These are phyloP conservation scores for Sugiyamaella castrensis DNA, from an alignment of 1,139 yeast species.

Conservation along the genomic window DNA sequence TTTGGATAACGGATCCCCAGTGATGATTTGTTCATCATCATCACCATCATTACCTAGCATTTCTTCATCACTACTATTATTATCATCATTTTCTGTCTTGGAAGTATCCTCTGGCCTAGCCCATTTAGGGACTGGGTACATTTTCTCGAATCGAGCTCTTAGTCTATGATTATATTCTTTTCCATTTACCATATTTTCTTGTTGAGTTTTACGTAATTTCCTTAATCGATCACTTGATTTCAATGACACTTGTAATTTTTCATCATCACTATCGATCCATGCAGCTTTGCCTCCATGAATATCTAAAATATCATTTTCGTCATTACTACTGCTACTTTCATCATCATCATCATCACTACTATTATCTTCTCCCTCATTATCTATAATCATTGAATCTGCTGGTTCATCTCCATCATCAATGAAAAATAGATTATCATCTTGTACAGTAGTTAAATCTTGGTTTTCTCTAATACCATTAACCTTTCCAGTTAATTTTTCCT, in stretches of 20 bases:
- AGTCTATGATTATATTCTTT: constrained; percentile 66
- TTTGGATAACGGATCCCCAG: constrained; percentile 47
- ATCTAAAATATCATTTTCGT: constrained; percentile 35
- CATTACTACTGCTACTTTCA: constrained; percentile 27
- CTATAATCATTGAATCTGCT: constrained; percentile 28
- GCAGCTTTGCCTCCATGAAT: constrained; percentile 49
- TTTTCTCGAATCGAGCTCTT: constrained; percentile 79
- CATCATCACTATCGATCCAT: constrained; percentile 95
- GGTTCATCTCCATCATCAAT: constrained; percentile 32
- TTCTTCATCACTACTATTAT: constrained; percentile 26
- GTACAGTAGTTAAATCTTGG: constrained; percentile 32
- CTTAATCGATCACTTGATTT: constrained; percentile 57
- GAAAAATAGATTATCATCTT: constrained; percentile 37
- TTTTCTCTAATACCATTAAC: constrained; percentile 35
- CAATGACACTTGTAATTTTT: constrained; percentile 60
- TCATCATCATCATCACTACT: constrained; percentile 30
- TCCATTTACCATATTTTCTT: constrained; percentile 62
- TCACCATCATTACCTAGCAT: constrained; percentile 27
- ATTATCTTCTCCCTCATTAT: constrained; percentile 34
- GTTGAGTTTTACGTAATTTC: constrained; percentile 65
- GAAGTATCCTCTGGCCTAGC: constrained; percentile 40
- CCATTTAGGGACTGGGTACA: constrained; percentile 90
- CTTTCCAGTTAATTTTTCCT: constrained; percentile 32
- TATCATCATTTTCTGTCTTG: constrained; percentile 22
- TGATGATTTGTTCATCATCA: constrained; percentile 35